Conservation (phyloP, 257 asterid genomes). For the Gardenia jasminoides region DNA sequence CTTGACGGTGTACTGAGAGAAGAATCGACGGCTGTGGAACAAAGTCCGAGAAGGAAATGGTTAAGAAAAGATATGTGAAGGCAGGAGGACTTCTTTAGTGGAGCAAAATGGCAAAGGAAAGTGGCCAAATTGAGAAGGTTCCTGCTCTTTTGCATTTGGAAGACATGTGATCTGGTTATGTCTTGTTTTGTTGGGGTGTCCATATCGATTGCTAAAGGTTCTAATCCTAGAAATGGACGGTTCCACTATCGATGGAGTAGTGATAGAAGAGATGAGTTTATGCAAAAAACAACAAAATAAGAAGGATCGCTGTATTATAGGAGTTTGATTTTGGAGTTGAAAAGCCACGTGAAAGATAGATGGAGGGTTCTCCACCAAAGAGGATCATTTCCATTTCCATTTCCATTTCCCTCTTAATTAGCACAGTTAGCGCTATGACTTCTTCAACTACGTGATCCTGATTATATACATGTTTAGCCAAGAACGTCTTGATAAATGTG, state of each 20-base stretch:
- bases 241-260: not conserved
- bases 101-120: constrained; percentile 9
- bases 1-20: constrained; percentile 8
- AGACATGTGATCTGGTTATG: constrained; percentile 5
- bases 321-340: not conserved
- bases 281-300: constrained; percentile 12
- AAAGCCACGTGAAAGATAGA: not conserved
- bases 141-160: constrained; percentile 16
- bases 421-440: too few species aligned
- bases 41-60: constrained; percentile 20
- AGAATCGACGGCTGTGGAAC: constrained; percentile 6
- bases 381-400: too few species aligned
- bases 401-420: too few species aligned
- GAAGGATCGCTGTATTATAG: constrained; percentile 3
- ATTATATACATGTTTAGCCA: too few species aligned
- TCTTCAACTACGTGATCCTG: too few species aligned
- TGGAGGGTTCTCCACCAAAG: not conserved
- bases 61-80: constrained; percentile 5
- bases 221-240: constrained; percentile 4
- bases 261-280: constrained; percentile 19
- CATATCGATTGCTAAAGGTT: not conserved
- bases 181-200: constrained; percentile 16
- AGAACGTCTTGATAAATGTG: too few species aligned
- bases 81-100: not conserved
- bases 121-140: constrained; percentile 9